Base-by-base conservation (phyloP, 495 filamentous ascomycete species). In the Podospora bellae-mahoneyi region DNA sequence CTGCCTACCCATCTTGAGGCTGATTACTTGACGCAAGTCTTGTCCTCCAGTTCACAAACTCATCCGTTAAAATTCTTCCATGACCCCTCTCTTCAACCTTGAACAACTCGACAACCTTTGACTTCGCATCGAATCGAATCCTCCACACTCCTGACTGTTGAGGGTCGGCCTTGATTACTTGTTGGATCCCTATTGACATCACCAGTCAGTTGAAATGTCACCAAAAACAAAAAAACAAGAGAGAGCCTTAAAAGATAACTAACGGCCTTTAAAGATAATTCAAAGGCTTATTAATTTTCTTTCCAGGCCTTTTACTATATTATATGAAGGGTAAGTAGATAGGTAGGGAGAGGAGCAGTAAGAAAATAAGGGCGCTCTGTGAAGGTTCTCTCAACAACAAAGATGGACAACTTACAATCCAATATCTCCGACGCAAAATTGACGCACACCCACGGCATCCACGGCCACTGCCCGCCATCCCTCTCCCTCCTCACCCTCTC, bases 391-490 rank as follows among this genome's bases (percentile, higher is more conserved):
- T 23, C 23, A 32, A 32, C 30, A 32, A 32, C 30, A 32, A 7
- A 32, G 30, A 32, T 32, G 34, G 34, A 32, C n/a, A 5, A 65
- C 20, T 57, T 67, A 92, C 91, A 95, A 15, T 90, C 87, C 20
- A 99, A 77, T 71, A 97, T 92, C 0, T 75, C 80, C 5, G 83
- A 86, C 5, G 92, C 84, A 78, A 97, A 96, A 68, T 95, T 95
- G 78, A 97, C 94, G 72, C 94, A 97, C 26, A 89, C 81, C 72
- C 97, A 93, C 1, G 90, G 93, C 78, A 97, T 90, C 95, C 95
- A 99, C 15, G 82, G 85, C 0, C 82, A 81, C 34, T 82, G 84
- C 0, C 90, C 89, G 4, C 83, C 76, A 39, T 84, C 84, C 7
- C 15, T 10, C 39, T 48, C 39, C 39, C 39, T 48, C 71, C 88